phyloP scores from a whole-genome alignment of 805 yeast species.

The Teunomyces gatunensis region DNA sequence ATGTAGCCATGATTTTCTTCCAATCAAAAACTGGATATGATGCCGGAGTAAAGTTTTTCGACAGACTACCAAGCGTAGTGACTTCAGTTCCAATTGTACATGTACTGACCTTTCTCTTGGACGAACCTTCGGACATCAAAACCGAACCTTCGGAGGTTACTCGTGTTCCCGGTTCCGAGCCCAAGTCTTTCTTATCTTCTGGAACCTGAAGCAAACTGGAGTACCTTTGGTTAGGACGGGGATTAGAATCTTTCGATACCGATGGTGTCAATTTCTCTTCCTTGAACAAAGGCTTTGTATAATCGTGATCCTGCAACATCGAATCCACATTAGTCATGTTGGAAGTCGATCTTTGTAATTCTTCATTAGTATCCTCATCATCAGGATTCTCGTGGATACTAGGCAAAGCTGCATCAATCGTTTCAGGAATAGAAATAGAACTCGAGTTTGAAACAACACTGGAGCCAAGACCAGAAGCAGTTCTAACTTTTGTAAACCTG shows the following conservation, averaged over 20 bases:
- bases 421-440: constrained; percentile 39
- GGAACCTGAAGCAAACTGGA: constrained; percentile 21
- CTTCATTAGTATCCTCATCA: constrained; percentile 14
- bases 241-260: constrained; percentile 8
- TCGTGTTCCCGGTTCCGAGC: not conserved
- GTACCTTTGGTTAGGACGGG: constrained; percentile 18
- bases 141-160: not conserved
- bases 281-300: constrained; percentile 18
- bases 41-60: constrained; percentile 4
- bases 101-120: constrained; percentile 1
- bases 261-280: constrained; percentile 28
- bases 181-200: not conserved
- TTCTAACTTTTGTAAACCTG: constrained; percentile 30
- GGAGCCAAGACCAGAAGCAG: constrained; percentile 15
- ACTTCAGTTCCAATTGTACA: constrained; percentile 1
- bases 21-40: constrained; percentile 38
- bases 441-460: constrained; percentile 20
- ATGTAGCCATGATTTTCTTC: constrained; percentile 38
- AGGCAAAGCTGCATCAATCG: constrained; percentile 38
- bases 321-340: constrained; percentile 18
- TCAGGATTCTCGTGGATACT: constrained; percentile 32
- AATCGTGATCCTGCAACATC: constrained; percentile 20
- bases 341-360: not conserved
- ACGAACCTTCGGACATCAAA: not conserved
- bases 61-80: not conserved